Evolutionary conservation across 2,329 filamentous ascomycete genomes (phyloP).

Genomic region (Zasmidium angulare): DNA sequence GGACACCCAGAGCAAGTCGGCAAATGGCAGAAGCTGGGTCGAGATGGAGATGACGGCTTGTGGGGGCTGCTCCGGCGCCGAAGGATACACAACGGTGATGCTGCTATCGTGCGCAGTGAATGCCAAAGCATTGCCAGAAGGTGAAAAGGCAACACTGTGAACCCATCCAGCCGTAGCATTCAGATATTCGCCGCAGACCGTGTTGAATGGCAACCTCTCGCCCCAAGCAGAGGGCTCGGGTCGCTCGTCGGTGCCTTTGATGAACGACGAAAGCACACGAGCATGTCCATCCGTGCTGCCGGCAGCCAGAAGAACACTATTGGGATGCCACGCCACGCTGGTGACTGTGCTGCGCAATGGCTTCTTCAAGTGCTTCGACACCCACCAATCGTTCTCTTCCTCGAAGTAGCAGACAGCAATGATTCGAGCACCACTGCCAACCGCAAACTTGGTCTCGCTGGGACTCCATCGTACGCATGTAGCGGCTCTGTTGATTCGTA

Average conservation of each 20-base stretch:
- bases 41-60: slow-evolving; percentile 85
- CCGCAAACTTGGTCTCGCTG: slow-evolving; percentile 94
- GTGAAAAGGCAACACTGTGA: slow-evolving; percentile 89
- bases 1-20: slow-evolving; percentile 86
- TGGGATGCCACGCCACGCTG: slow-evolving; percentile 93
- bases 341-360: slow-evolving; percentile 97
- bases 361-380: slow-evolving; percentile 99
- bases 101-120: slow-evolving; percentile 96
- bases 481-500: slow-evolving; percentile 93
- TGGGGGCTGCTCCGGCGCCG: slow-evolving; percentile 84
- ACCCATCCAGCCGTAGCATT: slow-evolving; percentile 98
- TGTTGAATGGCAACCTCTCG: slow-evolving; percentile 95
- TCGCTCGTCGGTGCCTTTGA: slow-evolving; percentile 87
- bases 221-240: slow-evolving; percentile 91
- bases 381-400: slow-evolving; percentile 99
- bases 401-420: slow-evolving; percentile 99
- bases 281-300: slow-evolving; percentile 98
- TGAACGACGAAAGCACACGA: slow-evolving; percentile 89
- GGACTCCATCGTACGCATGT: slow-evolving; percentile 98
- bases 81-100: slow-evolving; percentile 93
- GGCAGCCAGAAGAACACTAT: slow-evolving; percentile 89
- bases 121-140: slow-evolving; percentile 86
- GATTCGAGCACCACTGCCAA: slow-evolving; percentile 90
- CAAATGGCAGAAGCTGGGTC: slow-evolving; percentile 88
- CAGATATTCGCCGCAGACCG: slow-evolving; percentile 91